Conservation (phyloP, 352 stramenopile genomes). For the Globisporangium ultimum region DNA sequence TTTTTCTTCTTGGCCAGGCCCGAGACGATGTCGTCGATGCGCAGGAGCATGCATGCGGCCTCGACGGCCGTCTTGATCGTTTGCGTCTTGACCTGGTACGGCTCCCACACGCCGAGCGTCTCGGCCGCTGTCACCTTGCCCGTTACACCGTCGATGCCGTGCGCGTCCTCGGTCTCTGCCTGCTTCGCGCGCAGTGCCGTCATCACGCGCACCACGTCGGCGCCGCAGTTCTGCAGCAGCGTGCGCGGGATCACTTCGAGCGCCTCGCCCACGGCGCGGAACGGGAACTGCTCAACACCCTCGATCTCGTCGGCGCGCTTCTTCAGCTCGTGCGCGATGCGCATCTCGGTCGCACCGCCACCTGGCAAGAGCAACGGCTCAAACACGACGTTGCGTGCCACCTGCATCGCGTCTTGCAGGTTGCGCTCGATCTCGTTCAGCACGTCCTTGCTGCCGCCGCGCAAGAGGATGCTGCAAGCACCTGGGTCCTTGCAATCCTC, state of each 20-base stretch:
- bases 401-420: constrained; percentile 99
- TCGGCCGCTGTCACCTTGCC: constrained; percentile 94
- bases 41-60: constrained; percentile 95
- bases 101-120: constrained; percentile 98
- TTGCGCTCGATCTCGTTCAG: constrained; percentile 99
- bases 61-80: constrained; percentile 99
- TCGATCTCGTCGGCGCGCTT: constrained; percentile 90
- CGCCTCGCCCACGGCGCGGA: constrained; percentile 95
- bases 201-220: constrained; percentile 98
- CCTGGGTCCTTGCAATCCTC: constrained; percentile 98
- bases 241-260: constrained; percentile 99
- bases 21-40: constrained; percentile 99
- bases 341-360: constrained; percentile 98
- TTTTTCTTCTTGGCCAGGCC: constrained; percentile 96
- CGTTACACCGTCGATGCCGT: constrained; percentile 81
- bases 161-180: constrained; percentile 72
- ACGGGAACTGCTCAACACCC: constrained; percentile 97
- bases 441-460: constrained; percentile 98
- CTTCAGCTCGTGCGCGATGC: constrained; percentile 93
- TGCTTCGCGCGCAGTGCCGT: constrained; percentile 96
- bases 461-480: constrained; percentile 97
- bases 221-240: constrained; percentile 98
- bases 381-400: constrained; percentile 99
- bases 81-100: constrained; percentile 99
- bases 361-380: constrained; percentile 96